These are phyloP conservation scores for Plenodomus tracheiphilus DNA, from an alignment of 2,329 filamentous ascomycete species.

Conservation along the genomic window DNA sequence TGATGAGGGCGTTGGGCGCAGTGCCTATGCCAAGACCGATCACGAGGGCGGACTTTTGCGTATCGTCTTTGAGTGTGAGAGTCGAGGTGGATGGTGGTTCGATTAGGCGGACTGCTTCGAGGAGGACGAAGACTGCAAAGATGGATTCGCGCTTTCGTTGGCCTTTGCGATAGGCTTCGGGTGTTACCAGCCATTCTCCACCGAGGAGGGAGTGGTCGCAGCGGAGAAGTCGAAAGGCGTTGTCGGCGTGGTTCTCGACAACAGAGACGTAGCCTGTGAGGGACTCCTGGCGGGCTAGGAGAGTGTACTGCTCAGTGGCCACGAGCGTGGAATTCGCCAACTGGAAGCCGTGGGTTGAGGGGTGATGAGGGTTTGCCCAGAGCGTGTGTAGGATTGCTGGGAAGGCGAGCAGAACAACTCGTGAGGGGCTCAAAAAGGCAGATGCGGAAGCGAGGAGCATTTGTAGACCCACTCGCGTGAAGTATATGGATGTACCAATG, in stretches of 20 bases:
- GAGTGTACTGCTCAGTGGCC: conserved; percentile 66
- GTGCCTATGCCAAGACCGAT: conserved; percentile 94
- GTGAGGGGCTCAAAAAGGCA: conserved; percentile 68
- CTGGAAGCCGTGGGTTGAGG: conserved; percentile 61
- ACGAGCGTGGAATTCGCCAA: conserved; percentile 68
- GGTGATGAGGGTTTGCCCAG: conserved; percentile 74
- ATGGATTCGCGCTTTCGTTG: conserved; percentile 76
- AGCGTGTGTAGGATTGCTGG: conserved; percentile 75
- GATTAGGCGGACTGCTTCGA: conserved; percentile 86
- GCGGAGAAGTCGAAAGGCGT: conserved; percentile 78
- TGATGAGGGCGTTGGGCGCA: conserved; percentile 80
- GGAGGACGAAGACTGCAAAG: conserved; percentile 93
- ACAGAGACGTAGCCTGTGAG: conserved; percentile 92
- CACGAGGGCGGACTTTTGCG: conserved; percentile 77
- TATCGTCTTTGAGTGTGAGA: conserved; percentile 53
- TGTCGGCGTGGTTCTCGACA: conserved; percentile 67
- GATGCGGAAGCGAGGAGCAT: conserved; percentile 68
- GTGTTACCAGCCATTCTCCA: conserved; percentile 78
- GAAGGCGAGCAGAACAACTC: conserved; percentile 65
- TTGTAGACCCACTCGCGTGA: conserved; percentile 74
- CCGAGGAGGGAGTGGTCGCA: conserved; percentile 94
- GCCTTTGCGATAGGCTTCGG: conserved; percentile 42
- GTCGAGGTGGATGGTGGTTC: conserved; percentile 45
- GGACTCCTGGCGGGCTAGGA: conserved; percentile 83
- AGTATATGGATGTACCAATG: conserved; percentile 65